These are phyloP conservation scores for carrot (Daucus carota) DNA, from an alignment of 129 eudicot species.

Conservation along the genomic window DNA sequence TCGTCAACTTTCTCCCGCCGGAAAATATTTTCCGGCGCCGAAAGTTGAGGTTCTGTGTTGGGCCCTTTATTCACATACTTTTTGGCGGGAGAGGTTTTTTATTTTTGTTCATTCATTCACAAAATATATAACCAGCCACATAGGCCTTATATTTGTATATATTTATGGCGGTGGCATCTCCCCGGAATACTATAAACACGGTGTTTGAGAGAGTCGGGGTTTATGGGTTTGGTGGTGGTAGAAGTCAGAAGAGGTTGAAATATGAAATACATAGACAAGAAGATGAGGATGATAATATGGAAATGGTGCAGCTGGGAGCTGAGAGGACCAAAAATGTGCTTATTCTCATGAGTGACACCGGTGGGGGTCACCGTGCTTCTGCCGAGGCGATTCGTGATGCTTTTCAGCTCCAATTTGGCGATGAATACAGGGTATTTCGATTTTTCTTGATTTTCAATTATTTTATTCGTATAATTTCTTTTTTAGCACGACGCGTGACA, in stretches of 20 bases:
- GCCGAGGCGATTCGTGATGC: constrained; percentile 97
- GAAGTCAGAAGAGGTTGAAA: constrained; percentile 39
- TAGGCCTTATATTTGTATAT: not conserved
- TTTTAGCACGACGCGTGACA: too few species aligned
- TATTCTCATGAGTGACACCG: constrained; percentile 96
- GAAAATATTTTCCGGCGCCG: constrained; percentile 7
- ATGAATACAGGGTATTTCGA: constrained; percentile 68
- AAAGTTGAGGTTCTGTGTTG: not conserved
- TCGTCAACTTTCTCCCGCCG: constrained; percentile 6
- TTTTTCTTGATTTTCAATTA: too few species aligned
- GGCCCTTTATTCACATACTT: not conserved
- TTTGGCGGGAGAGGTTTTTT: not conserved
- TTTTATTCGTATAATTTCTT: too few species aligned
- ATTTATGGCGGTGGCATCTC: constrained; percentile 44
- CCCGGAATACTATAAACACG: constrained; percentile 38
- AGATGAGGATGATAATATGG: constrained; percentile 46
- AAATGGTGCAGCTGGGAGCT: constrained; percentile 93
- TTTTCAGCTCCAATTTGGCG: constrained; percentile 81
- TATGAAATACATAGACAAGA: constrained; percentile 40
- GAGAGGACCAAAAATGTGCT: constrained; percentile 84
- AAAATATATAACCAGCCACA: not conserved
- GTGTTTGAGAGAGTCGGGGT: constrained; percentile 73
- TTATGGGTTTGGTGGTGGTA: constrained; percentile 65
- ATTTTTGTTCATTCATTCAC: not conserved
- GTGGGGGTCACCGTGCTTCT: constrained; percentile 95